Base-by-base conservation (phyloP, 2,329 filamentous ascomycete species). In the Sordariomycetes sp. region DNA sequence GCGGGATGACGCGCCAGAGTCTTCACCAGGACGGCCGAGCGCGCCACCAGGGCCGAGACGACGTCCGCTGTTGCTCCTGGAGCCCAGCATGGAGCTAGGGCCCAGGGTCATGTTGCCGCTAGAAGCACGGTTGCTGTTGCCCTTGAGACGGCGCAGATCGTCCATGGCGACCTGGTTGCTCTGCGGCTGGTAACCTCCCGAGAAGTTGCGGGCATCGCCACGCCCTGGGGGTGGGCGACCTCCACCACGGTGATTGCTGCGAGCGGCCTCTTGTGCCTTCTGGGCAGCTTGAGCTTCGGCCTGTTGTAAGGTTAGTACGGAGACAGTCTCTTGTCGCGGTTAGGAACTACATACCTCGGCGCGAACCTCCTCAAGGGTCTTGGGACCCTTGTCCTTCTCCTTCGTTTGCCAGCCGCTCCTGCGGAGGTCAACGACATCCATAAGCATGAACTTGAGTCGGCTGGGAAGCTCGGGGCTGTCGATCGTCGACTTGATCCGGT, bases 291-390 rank as follows among this genome's bases (percentile, higher is more conserved):
- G 71, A 44, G 86, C 86, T 63, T 87, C 83, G 39, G 74, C 75
- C 60, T 72, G 36, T 23, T 10, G 54, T 34, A 24, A 7, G 26
- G 36, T 55, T 53, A 50, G 53, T 41, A 40, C 43, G n/a, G 33
- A 24, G 11, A 27, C 20, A 2, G n/a, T 12, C n/a, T 6, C 14
- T 20, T 33, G 7, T 21, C 14, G 21, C 21, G 25, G 15, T 30
- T 9, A 27, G n/a, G 14, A 34, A 21, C 27, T 4, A 60, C 70
- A 51, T 64, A 79, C 77, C 62, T 86, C 82, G 46, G 80, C 82
- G 55, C 87, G 85, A 46, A 98, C 85, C 63, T 96, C 85, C 4
- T 87, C 79, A 34, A 98, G 82, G 8, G 92, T 98, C 79, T 95
- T 95, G 39, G 92, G 92, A 24, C 92, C 92, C 70, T 96, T 96